Percentiles rank a stretch among this genome's conserved stretches.
Conservation (phyloP, 371 early-diverging fungal species). For the Haplosporangium sp. region DNA sequence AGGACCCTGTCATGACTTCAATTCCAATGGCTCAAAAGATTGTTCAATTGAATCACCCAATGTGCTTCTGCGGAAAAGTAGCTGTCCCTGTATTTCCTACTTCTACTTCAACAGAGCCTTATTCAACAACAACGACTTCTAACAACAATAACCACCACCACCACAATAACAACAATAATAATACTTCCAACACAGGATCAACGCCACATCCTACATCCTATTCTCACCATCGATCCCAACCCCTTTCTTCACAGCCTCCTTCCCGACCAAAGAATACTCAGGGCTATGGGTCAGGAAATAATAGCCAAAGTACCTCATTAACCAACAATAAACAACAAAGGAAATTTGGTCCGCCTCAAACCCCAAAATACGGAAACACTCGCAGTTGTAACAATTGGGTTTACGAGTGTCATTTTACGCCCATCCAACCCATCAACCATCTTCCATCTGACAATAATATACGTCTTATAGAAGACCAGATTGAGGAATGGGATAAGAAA, state of each 20-base stretch:
- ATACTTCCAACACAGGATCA: too few relatives aligned
- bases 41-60: slow-evolving; percentile 6
- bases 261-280: too few relatives aligned
- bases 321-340: too few relatives aligned
- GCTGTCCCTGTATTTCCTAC: slow-evolving; percentile 8
- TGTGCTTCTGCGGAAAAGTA: slow-evolving; percentile 17
- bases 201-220: too few relatives aligned
- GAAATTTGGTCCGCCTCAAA: not conserved
- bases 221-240: not conserved
- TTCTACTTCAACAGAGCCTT: not conserved
- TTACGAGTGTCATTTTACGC: slow-evolving; percentile 16
- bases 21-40: not conserved
- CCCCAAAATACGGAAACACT: not conserved
- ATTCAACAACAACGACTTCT: too few relatives aligned
- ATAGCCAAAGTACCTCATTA: not conserved
- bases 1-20: not conserved
- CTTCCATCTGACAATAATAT: too few relatives aligned
- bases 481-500: not conserved
- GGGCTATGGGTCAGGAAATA: too few relatives aligned
- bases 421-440: not conserved
- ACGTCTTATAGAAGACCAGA: not conserved
- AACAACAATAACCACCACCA: too few relatives aligned
- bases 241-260: not conserved
- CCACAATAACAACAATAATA: too few relatives aligned
- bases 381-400: slow-evolving; percentile 5